phyloP scores from a whole-genome alignment of 352 stramenopile species.

The Halophytophthora batemanensis region DNA sequence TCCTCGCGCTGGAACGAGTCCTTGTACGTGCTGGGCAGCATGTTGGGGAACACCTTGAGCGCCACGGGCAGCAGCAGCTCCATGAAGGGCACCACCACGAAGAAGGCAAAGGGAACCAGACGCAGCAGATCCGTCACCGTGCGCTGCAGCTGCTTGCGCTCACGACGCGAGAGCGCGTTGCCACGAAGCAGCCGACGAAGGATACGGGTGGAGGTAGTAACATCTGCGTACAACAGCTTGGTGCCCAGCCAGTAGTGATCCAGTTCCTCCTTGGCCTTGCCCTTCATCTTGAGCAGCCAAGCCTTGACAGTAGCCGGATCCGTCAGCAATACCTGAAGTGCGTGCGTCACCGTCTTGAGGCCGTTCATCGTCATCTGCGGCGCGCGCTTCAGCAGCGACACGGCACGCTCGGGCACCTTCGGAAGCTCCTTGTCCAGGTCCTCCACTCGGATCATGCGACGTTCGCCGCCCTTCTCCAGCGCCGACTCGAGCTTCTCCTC shows the following conservation, averaged over 20 bases:
- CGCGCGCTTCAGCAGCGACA: constrained; percentile 67
- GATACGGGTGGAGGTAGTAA: constrained; percentile 94
- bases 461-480: constrained; percentile 76
- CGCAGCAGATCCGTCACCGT: constrained; percentile 96
- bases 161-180: constrained; percentile 92
- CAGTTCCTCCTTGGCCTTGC: constrained; percentile 87
- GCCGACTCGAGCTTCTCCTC: constrained; percentile 77
- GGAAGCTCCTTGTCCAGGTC: constrained; percentile 75
- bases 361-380: constrained; percentile 58
- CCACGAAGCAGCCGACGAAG: constrained; percentile 89
- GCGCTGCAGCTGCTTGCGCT: constrained; percentile 96
- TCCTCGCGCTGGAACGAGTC: constrained; percentile 95
- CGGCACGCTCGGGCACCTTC: constrained; percentile 64
- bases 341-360: constrained; percentile 51
- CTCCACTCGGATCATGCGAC: constrained; percentile 72
- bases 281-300: constrained; percentile 66
- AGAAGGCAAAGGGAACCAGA: constrained; percentile 97
- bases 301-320: constrained; percentile 62
- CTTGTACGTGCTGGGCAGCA: constrained; percentile 98
- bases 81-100: constrained; percentile 98
- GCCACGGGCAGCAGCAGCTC: constrained; percentile 97
- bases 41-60: constrained; percentile 98
- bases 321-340: constrained; percentile 55
- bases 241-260: constrained; percentile 97
- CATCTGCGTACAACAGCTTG: constrained; percentile 95